These are phyloP conservation scores for Phytophthora litchii DNA, from an alignment of 352 stramenopile genomes.

Conservation along the genomic window DNA sequence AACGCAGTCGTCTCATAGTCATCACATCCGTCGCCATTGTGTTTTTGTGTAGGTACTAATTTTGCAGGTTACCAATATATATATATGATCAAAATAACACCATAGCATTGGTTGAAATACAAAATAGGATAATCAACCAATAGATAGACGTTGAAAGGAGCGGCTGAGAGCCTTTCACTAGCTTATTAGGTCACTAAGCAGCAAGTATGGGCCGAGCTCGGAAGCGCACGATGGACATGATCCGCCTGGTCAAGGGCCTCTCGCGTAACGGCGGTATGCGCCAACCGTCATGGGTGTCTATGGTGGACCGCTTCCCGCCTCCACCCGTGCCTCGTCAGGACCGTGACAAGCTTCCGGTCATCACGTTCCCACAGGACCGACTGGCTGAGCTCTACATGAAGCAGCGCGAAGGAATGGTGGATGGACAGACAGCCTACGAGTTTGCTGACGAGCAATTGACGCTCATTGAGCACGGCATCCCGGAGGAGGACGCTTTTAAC, in stretches of 20 bases:
- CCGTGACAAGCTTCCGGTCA: conserved; percentile 73
- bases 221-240: conserved; percentile 80
- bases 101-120: conserved; percentile 2
- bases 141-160: conserved; percentile 7
- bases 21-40: not conserved
- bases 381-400: conserved; percentile 86
- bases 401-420: conserved; percentile 65
- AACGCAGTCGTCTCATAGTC: not conserved
- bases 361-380: conserved; percentile 87
- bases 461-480: conserved; percentile 82
- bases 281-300: conserved; percentile 66
- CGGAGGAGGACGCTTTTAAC: conserved; percentile 80
- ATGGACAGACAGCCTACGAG: conserved; percentile 85
- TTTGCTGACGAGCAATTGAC: conserved; percentile 88
- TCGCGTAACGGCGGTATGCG: conserved; percentile 83
- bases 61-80: not conserved
- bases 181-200: conserved; percentile 3
- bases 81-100: not conserved
- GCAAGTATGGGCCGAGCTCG: conserved; percentile 75
- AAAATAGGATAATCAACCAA: conserved; percentile 4
- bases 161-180: conserved; percentile 24
- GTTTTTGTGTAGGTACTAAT: not conserved
- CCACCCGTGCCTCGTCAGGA: conserved; percentile 76
- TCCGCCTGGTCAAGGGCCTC: conserved; percentile 79
- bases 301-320: conserved; percentile 80